A percentile compares a stretch with the other conserved stretches of the same genome.
Evolutionary conservation across 768 basidiomycete genomes (phyloP).

Genomic region (Lactarius sp.): DNA sequence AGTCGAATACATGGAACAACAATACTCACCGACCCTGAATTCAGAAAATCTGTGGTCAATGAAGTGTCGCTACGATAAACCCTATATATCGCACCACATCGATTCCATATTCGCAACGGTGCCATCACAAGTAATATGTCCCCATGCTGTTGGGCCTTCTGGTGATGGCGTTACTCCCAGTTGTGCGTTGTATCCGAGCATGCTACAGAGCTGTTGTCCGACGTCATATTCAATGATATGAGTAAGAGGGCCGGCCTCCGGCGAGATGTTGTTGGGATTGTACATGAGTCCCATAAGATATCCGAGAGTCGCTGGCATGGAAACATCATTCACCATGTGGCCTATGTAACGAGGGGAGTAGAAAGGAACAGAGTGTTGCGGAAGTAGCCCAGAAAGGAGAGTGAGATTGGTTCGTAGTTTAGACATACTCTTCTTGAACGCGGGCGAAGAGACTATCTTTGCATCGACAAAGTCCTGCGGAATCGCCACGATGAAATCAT

Average conservation of each 20-base stretch:
- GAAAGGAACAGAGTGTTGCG: slow-evolving; percentile 37
- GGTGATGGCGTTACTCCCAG: neutral
- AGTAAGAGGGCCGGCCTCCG: slow-evolving; percentile 40
- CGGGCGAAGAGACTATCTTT: slow-evolving; percentile 22
- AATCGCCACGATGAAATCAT: neutral
- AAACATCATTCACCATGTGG: slow-evolving; percentile 38
- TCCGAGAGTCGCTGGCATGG: slow-evolving; percentile 30
- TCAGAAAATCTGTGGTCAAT: neutral
- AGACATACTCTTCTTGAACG: slow-evolving; percentile 27
- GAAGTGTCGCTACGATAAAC: neutral
- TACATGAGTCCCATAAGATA: slow-evolving; percentile 29
- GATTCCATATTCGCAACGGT: slow-evolving; percentile 46
- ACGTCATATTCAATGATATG: slow-evolving; percentile 37
- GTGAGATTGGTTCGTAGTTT: slow-evolving; percentile 26
- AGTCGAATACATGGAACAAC: neutral
- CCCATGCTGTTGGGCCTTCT: slow-evolving; percentile 32
- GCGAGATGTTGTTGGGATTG: slow-evolving; percentile 45
- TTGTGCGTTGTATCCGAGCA: slow-evolving; percentile 36
- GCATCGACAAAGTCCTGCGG: slow-evolving; percentile 28
- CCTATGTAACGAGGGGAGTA: slow-evolving; percentile 39
- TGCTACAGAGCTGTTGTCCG: slow-evolving; percentile 38
- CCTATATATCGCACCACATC: slow-evolving; percentile 35
- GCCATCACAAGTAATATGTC: slow-evolving; percentile 42
- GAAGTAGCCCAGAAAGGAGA: slow-evolving; percentile 27
- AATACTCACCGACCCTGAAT: slow-evolving; percentile 17